Conservation (phyloP, 306 rosid genomes). For the Gastrolobium villosum region DNA sequence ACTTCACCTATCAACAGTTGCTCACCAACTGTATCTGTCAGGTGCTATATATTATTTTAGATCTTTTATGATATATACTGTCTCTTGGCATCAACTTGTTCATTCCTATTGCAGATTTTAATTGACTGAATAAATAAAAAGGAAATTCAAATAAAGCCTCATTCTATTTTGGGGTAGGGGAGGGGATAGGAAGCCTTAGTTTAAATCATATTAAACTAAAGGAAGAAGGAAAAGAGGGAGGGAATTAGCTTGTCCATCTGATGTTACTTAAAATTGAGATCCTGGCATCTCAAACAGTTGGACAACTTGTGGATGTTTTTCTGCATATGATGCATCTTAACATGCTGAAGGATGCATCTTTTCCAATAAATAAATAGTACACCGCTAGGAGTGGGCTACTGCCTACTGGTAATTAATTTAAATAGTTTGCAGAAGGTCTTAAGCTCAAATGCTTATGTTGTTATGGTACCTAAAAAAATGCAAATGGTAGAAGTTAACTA, state of each 20-base stretch:
- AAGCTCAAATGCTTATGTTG: constrained; percentile 3
- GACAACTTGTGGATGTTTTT: background rate
- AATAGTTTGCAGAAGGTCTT: constrained; percentile 9
- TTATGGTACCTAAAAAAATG: constrained; percentile 12
- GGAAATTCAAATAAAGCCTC: constrained; percentile 21
- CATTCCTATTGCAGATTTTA: constrained; percentile 27
- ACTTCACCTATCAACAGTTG: constrained; percentile 77
- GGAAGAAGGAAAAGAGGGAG: constrained; percentile 22
- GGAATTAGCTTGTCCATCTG: constrained; percentile 25
- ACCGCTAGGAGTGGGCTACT: constrained; percentile 29
- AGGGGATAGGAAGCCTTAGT: constrained; percentile 17
- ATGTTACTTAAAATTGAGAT: constrained; percentile 31
- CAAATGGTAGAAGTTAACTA: constrained; percentile 12
- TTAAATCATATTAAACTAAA: constrained; percentile 28
- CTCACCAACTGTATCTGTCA: constrained; percentile 87
- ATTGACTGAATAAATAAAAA: background rate
- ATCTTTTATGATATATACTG: constrained; percentile 31
- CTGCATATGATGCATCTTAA: constrained; percentile 26
- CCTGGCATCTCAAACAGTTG: constrained; percentile 23
- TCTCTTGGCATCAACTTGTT: constrained; percentile 32
- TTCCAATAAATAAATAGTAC: constrained; percentile 18
- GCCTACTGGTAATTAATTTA: constrained; percentile 19
- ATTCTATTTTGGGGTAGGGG: background rate
- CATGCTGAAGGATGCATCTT: constrained; percentile 1
- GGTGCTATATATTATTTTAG: constrained; percentile 62